phyloP scores from a whole-genome alignment of 1,284 basidiomycete genomes.

The Lentinus polychrous region DNA sequence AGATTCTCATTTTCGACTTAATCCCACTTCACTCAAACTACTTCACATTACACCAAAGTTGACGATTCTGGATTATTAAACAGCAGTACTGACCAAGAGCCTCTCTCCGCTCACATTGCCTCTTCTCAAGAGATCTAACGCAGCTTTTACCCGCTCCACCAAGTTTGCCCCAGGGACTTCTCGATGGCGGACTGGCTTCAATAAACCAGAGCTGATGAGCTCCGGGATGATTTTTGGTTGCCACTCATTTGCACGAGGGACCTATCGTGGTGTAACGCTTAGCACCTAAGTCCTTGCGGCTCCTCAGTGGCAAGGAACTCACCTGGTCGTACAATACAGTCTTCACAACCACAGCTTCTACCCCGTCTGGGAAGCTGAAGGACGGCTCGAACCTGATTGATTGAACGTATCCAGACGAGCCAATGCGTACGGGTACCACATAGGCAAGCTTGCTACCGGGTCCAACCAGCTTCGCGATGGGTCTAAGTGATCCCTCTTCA shows the following conservation, averaged over 20 bases:
- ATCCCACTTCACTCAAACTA: too few species aligned
- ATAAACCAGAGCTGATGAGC: conserved; percentile 5
- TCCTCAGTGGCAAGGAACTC: background rate
- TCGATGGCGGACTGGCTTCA: conserved; percentile 5
- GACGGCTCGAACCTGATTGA: background rate
- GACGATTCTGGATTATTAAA: too few species aligned
- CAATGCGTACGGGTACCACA: conserved; percentile 41
- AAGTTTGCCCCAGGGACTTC: conserved; percentile 5
- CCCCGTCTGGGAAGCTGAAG: background rate
- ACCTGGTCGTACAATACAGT: conserved; percentile 1
- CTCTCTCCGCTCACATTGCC: conserved; percentile 12
- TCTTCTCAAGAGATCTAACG: conserved; percentile 7
- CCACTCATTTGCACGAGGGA: background rate
- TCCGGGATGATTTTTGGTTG: conserved; percentile 8
- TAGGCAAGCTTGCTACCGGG: conserved; percentile 34
- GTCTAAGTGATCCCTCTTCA: conserved; percentile 26
- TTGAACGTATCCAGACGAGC: conserved; percentile 1
- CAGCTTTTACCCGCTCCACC: conserved; percentile 7
- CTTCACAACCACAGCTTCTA: background rate
- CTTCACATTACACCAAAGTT: too few species aligned
- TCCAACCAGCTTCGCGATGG: conserved; percentile 28
- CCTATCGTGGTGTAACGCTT: conserved; percentile 2
- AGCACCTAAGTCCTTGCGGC: background rate
- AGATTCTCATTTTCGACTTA: too few species aligned
- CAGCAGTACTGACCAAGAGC: conserved; percentile 6